Evolutionary conservation across 2,329 filamentous ascomycete genomes (phyloP), one percentile per base, ranked within the genome.

Genomic region (Macrophomina pseudophaseolina): DNA sequence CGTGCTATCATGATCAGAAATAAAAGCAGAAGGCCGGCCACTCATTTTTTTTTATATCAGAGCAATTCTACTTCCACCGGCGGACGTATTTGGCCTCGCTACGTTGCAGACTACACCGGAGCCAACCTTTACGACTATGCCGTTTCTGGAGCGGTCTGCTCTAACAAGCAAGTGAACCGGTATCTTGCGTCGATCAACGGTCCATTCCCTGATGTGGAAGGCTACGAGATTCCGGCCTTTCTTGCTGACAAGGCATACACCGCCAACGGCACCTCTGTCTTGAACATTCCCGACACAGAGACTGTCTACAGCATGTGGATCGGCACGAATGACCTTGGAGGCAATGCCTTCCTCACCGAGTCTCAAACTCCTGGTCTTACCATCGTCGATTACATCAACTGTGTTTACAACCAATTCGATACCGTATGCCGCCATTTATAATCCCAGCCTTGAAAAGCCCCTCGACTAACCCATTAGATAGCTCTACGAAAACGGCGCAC

Each of bases 261-360:
- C 14, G 66, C 75, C 1, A 78, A 80, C 64, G 80, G 79, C 64
- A 79, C 74, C 1, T 76, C 77, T 5, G 56, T 38, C 1, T 76
- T 85, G 66, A 73, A 76, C 40, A 79, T 80, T 53, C 82, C 81
- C 2, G 71, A 83, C 1, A 78, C 85, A 35, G 87, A 88, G 69
- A 92, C 90, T 0, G 87, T 92, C 2, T 94, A 93, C 72, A 84
- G 87, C 1, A 85, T 94, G 60, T 94, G 90, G 90, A 93, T 94
- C 71, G 91, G 91, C 3, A 93, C 91, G 30, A 94, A 94, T 74
- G 91, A 95, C 72, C 80, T 94, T 9, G 91, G 91, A 28, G 83
- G 81, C 66, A 78, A 83, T 62, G 89, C 85, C 8, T 90, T 93
- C 73, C 75, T 94, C 38, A 87, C 84, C 4, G 89, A 92, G 73